These are phyloP conservation scores for Aspergillus cristatus DNA, from an alignment of 495 filamentous ascomycete genomes.

Conservation along the genomic window DNA sequence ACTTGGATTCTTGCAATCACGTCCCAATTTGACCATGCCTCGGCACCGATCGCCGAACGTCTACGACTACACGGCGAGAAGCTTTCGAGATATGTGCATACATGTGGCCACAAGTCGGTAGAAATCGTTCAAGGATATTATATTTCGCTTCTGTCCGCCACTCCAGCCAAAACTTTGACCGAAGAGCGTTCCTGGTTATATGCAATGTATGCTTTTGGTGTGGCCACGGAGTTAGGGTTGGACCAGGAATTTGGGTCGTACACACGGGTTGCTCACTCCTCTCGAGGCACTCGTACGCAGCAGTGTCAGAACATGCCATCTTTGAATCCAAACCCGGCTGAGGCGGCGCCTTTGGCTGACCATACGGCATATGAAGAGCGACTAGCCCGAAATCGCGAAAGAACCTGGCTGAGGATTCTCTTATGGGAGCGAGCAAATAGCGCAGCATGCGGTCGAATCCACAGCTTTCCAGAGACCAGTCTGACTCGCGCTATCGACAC, in stretches of 20 bases:
- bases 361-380: constrained; percentile 3
- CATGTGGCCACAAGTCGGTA: constrained; percentile 49
- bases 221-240: constrained; percentile 16
- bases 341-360: too few species aligned
- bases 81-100: constrained; percentile 47
- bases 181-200: constrained; percentile 21
- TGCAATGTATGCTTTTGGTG: constrained; percentile 19
- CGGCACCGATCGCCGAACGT: constrained; percentile 45
- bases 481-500: constrained; percentile 12
- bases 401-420: constrained; percentile 20
- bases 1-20: constrained; percentile 55
- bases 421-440: constrained; percentile 23
- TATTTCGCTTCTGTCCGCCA: constrained; percentile 18
- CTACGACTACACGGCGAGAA: constrained; percentile 51
- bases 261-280: too few species aligned
- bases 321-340: too few species aligned
- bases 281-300: too few species aligned
- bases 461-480: constrained; percentile 16
- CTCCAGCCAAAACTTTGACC: constrained; percentile 12
- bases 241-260: constrained; percentile 7
- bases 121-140: constrained; percentile 46
- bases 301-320: too few species aligned
- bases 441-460: constrained; percentile 15
- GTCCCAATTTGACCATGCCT: constrained; percentile 47
- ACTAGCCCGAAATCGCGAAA: constrained; percentile 14